Percentiles rank a stretch among this genome's conserved stretches.
phyloP scores from a whole-genome alignment of 2,329 filamentous ascomycete species.

The Scopulariopsis brevicaulis region DNA sequence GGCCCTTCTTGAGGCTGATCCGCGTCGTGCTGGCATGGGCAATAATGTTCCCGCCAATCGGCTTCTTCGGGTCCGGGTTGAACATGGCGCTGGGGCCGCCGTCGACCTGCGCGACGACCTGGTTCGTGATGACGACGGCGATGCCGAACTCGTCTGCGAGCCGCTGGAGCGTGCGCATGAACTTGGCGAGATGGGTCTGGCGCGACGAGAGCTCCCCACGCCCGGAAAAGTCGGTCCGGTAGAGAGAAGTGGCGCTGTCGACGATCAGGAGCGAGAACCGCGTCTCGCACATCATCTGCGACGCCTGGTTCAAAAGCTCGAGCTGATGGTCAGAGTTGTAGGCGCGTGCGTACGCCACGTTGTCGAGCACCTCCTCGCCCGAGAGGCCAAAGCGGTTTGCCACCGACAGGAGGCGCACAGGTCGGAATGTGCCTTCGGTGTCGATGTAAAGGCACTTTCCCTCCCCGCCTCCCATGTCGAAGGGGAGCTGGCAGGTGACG shows the following conservation, averaged over 20 bases:
- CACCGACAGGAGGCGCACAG: constrained; percentile 80
- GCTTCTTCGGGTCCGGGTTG: constrained; percentile 98
- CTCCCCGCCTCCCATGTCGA: constrained; percentile 97
- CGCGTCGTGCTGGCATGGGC: constrained; percentile 94
- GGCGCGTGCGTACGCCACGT: constrained; percentile 92
- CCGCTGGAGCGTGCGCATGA: constrained; percentile 73
- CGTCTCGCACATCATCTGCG: constrained; percentile 99
- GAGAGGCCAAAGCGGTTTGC: constrained; percentile 91
- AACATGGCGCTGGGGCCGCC: constrained; percentile 96
- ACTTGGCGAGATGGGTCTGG: constrained; percentile 80
- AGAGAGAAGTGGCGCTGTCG: constrained; percentile 89
- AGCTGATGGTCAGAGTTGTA: constrained; percentile 99
- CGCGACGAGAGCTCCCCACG: constrained; percentile 91
- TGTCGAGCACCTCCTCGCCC: constrained; percentile 95
- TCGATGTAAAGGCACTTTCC: constrained; percentile 98
- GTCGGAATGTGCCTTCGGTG: constrained; percentile 93
- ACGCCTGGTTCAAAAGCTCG: constrained; percentile 85
- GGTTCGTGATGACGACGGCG: constrained; percentile 96
- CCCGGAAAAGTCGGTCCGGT: constrained; percentile 94
- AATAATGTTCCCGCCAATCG: constrained; percentile 97
- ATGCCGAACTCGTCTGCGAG: constrained; percentile 83
- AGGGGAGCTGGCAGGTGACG: constrained; percentile 92
- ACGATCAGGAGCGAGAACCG: constrained; percentile 92
- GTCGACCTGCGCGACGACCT: constrained; percentile 96
- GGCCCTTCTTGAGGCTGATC: constrained; percentile 88